A percentile compares a stretch with the other conserved stretches of the same genome.
Conservation (phyloP, 2,329 filamentous ascomycete species). For the Fusarium sp. region DNA sequence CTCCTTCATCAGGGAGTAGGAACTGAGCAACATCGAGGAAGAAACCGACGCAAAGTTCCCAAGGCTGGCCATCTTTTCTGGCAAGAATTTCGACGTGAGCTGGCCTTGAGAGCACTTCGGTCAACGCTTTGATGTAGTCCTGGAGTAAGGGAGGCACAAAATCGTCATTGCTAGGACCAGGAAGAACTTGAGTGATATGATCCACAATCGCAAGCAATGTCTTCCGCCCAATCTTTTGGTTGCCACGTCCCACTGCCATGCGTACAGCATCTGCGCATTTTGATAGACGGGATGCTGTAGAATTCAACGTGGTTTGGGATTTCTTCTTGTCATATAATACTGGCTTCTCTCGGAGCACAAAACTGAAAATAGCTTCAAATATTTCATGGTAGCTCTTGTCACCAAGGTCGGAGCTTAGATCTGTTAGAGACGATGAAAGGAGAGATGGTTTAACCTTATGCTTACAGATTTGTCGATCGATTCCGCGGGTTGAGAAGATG, state of each 20-base stretch:
- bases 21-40: slow-evolving; percentile 73
- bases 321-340: slow-evolving; percentile 69
- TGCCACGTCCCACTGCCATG: slow-evolving; percentile 76
- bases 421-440: slow-evolving; percentile 17
- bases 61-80: slow-evolving; percentile 67
- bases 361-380: slow-evolving; percentile 83
- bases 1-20: slow-evolving; percentile 58
- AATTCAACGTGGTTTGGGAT: slow-evolving; percentile 60
- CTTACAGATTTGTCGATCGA: slow-evolving; percentile 55
- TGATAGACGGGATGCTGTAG: slow-evolving; percentile 69
- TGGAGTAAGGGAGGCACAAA: slow-evolving; percentile 78
- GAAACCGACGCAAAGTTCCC: slow-evolving; percentile 79
- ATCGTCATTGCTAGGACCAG: slow-evolving; percentile 69
- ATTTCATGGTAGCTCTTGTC: slow-evolving; percentile 87
- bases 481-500: slow-evolving; percentile 57
- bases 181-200: slow-evolving; percentile 83
- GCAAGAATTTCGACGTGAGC: slow-evolving; percentile 86
- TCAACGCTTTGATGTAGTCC: slow-evolving; percentile 84
- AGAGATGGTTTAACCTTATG: not conserved
- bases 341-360: slow-evolving; percentile 75
- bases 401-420: slow-evolving; percentile 62
- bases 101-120: slow-evolving; percentile 76
- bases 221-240: slow-evolving; percentile 77
- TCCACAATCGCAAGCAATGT: slow-evolving; percentile 84
- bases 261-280: slow-evolving; percentile 80